These are phyloP conservation scores for Bidens hawaiensis DNA, from an alignment of 140 eudicot species.

Conservation along the genomic window DNA sequence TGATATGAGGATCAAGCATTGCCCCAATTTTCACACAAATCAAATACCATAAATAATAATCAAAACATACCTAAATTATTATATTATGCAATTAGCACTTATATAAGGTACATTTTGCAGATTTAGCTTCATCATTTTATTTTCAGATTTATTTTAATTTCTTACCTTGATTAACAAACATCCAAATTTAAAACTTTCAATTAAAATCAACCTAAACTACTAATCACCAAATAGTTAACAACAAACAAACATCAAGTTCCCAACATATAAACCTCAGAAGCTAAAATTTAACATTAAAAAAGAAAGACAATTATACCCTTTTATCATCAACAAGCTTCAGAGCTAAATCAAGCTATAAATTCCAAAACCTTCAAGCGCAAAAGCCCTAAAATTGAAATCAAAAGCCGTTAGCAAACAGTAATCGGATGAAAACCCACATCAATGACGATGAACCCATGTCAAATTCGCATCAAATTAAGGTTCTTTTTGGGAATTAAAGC, in stretches of 20 bases:
- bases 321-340: conserved; percentile 18
- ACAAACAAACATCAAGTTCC: conserved; percentile 6
- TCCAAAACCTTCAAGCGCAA: neutral
- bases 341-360: conserved; percentile 23
- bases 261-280: neutral
- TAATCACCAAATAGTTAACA: conserved; percentile 1
- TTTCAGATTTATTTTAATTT: neutral
- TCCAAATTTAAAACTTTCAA: neutral
- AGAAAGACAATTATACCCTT: conserved; percentile 2
- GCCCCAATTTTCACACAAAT: conserved; percentile 12
- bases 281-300: neutral
- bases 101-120: conserved; percentile 25
- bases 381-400: conserved; percentile 10
- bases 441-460: neutral
- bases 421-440: neutral
- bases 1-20: conserved; percentile 14
- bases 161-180: neutral
- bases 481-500: neutral
- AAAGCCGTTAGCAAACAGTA: conserved; percentile 9
- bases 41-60: neutral
- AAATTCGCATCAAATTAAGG: conserved; percentile 11
- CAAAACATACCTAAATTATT: neutral
- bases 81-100: neutral
- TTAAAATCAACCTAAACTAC: conserved; percentile 7
- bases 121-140: conserved; percentile 9